Evolutionary conservation across 257 asterid genomes (phyloP).

Genomic region (Verbascum thapsus): DNA sequence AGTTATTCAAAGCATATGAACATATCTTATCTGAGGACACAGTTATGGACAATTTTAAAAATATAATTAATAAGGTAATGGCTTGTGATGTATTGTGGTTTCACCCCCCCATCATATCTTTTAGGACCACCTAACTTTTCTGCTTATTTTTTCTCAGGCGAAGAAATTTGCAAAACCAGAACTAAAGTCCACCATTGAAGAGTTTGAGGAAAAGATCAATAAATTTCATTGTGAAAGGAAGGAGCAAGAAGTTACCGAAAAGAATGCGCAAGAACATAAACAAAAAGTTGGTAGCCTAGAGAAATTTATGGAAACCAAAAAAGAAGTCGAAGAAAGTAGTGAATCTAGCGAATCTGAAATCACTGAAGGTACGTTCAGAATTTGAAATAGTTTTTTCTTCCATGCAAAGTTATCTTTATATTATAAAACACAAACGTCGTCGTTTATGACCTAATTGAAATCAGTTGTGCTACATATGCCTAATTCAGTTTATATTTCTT

Average conservation of each 20-base stretch:
- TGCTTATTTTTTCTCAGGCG: constrained; percentile 45
- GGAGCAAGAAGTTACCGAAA: constrained; percentile 75
- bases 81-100: constrained; percentile 6
- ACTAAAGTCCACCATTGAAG: constrained; percentile 76
- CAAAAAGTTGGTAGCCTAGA: constrained; percentile 55
- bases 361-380: constrained; percentile 57
- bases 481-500: too few species aligned
- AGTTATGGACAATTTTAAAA: constrained; percentile 85
- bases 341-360: constrained; percentile 71
- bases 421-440: too few species aligned
- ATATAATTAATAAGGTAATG: constrained; percentile 76
- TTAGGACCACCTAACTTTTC: constrained; percentile 3
- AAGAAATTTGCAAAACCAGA: constrained; percentile 94
- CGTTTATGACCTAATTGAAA: too few species aligned
- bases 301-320: constrained; percentile 39
- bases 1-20: constrained; percentile 76
- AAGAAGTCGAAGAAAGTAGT: constrained; percentile 50
- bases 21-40: constrained; percentile 75
- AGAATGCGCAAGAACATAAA: constrained; percentile 82
- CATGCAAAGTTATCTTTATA: neutral
- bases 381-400: neutral
- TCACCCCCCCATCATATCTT: neutral
- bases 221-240: constrained; percentile 76
- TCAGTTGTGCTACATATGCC: too few species aligned
- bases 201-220: constrained; percentile 80